Conservation (phyloP, 805 yeast species). For the Saccharomycopsis synnaedendra region DNA sequence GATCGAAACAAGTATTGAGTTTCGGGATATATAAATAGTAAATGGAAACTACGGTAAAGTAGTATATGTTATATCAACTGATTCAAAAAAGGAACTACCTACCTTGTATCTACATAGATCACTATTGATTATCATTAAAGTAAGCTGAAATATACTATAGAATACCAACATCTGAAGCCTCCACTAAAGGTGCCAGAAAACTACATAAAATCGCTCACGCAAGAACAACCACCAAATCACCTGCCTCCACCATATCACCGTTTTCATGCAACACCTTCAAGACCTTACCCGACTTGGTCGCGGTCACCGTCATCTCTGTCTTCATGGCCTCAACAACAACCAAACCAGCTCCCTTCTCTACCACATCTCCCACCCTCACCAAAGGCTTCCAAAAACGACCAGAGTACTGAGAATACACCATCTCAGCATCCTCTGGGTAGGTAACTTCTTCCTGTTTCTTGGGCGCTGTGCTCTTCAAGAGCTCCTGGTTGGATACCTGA, state of each 20-base stretch:
- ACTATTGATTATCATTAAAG: no score
- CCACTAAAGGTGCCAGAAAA: no score
- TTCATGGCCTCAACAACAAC: slow-evolving; percentile 96
- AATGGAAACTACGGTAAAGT: no score
- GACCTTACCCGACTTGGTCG: slow-evolving; percentile 65
- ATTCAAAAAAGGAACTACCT: no score
- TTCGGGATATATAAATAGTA: no score
- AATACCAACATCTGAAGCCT: no score
- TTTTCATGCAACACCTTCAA: slow-evolving; percentile 62
- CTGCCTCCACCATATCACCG: slow-evolving; percentile 96
- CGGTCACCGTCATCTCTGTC: slow-evolving; percentile 85
- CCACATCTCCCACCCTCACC: slow-evolving; percentile 67
- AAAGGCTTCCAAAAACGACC: slow-evolving; percentile 95
- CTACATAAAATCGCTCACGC: background rate
- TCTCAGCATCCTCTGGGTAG: slow-evolving; percentile 67
- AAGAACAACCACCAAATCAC: slow-evolving; percentile 79
- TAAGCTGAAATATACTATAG: no score
- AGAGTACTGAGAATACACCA: slow-evolving; percentile 90
- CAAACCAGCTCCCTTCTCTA: slow-evolving; percentile 64
- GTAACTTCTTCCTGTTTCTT: slow-evolving; percentile 37
- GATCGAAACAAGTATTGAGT: no score
- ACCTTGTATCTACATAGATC: no score
- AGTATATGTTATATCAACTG: no score
- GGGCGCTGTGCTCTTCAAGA: slow-evolving; percentile 38
- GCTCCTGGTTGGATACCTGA: slow-evolving; percentile 64